A percentile compares a stretch with the other conserved stretches of the same genome.
Evolutionary conservation across 129 eudicot genomes (phyloP).

Genomic region (Dittrichia graveolens): DNA sequence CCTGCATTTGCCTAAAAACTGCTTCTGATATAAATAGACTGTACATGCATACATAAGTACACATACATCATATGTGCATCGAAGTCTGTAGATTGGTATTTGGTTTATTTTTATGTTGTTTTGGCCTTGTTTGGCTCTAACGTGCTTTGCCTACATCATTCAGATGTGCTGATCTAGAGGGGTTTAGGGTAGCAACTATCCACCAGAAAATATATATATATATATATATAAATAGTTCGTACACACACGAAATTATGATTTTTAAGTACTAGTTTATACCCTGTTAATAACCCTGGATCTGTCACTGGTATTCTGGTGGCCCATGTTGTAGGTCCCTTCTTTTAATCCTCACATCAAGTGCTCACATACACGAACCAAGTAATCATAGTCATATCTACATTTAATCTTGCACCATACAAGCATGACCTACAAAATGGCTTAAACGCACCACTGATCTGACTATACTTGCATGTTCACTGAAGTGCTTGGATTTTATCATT

Average conservation of each 20-base stretch:
- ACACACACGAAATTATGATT: no score
- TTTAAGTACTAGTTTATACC: no score
- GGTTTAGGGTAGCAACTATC: no score
- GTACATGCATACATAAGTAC: not conserved
- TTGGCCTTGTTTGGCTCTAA: not conserved
- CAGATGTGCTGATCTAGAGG: not conserved
- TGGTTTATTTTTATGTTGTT: not conserved
- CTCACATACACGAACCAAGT: no score
- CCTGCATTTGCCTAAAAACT: no score
- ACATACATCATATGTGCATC: not conserved
- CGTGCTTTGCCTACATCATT: not conserved
- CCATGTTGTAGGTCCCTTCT: not conserved
- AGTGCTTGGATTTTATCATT: not conserved
- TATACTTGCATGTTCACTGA: not conserved
- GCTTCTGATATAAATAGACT: no score
- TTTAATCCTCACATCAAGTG: no score
- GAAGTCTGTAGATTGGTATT: not conserved
- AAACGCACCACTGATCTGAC: not conserved
- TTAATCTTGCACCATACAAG: not conserved
- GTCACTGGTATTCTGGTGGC: not conserved
- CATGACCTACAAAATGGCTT: not conserved
- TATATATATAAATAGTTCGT: no score
- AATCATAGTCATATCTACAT: not conserved
- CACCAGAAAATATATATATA: no score
- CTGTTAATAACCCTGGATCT: no score